Conservation (phyloP, 2,329 filamentous ascomycete genomes). For the Achaetomium macrosporum region DNA sequence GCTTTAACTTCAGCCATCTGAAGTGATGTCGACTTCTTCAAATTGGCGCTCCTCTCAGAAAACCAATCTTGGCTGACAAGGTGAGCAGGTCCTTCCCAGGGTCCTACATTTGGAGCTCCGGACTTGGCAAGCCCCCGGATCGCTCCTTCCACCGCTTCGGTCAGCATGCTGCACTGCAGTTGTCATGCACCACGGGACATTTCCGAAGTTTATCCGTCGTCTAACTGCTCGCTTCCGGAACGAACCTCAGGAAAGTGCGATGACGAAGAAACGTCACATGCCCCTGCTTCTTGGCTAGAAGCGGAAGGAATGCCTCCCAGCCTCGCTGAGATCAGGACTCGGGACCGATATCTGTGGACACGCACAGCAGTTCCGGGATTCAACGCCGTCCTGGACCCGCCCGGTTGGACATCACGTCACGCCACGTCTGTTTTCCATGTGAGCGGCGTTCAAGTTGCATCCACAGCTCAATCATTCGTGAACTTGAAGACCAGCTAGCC, state of each 20-base stretch:
- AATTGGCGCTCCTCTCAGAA: neutral
- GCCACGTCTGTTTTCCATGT: neutral
- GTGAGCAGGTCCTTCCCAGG: conserved; percentile 9
- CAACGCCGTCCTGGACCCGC: neutral
- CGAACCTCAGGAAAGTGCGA: neutral
- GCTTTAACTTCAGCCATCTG: no score
- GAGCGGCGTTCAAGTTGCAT: neutral
- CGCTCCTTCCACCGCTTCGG: conserved; percentile 6
- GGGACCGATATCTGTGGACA: conserved; percentile 1
- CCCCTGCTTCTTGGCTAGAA: neutral
- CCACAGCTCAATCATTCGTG: no score
- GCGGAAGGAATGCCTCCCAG: neutral
- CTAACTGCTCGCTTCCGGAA: conserved; percentile 9
- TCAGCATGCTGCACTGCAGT: neutral
- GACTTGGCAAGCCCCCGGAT: neutral
- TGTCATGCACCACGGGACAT: conserved; percentile 7
- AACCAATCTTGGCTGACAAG: neutral
- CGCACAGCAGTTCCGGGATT: neutral
- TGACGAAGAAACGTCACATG: conserved; percentile 4
- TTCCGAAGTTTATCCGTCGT: conserved; percentile 14
- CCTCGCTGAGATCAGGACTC: neutral
- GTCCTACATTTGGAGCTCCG: conserved; percentile 8
- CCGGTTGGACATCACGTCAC: neutral
- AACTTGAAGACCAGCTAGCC: no score
- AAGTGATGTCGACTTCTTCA: neutral